These are phyloP conservation scores for Balamuthia mandrillaris DNA, from an alignment of 208 protist genomes.

Conservation along the genomic window DNA sequence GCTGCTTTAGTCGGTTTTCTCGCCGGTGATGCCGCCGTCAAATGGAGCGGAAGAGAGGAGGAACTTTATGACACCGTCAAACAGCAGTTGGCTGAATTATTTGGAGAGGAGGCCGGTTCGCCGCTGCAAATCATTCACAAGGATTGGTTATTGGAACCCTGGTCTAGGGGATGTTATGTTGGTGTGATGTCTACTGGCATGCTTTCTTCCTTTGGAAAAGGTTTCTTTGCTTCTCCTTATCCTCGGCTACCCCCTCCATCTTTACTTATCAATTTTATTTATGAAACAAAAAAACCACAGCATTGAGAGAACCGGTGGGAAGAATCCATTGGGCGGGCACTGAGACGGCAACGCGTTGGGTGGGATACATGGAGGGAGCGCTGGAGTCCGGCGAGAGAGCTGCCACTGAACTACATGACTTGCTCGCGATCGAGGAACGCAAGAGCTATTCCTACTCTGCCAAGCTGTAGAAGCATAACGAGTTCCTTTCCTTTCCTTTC, in stretches of 20 bases:
- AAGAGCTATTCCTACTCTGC: too few species aligned
- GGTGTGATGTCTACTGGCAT: conserved; percentile 21
- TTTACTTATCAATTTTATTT: too few species aligned
- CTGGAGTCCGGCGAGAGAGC: conserved; percentile 41
- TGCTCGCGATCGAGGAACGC: too few species aligned
- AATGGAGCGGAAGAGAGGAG: not conserved
- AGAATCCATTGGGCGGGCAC: conserved; percentile 56
- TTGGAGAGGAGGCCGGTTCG: too few species aligned
- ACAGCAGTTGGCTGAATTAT: too few species aligned
- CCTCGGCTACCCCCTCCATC: too few species aligned
- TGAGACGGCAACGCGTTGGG: conserved; percentile 48
- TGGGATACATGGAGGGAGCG: conserved; percentile 60
- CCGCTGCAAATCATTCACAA: not conserved
- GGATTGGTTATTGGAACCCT: conserved; percentile 1
- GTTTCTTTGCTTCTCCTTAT: not conserved
- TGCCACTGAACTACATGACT: too few species aligned
- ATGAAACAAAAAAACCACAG: not conserved
- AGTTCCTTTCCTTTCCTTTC: too few species aligned
- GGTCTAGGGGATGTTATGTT: conserved; percentile 3
- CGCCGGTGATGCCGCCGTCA: not conserved
- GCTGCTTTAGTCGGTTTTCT: not conserved
- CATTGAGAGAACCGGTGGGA: conserved; percentile 25
- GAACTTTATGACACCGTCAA: not conserved
- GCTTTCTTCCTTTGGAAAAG: conserved; percentile 29
- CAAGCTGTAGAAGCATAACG: too few species aligned